These are phyloP conservation scores for Nakaseomyces uthaithaninus DNA, from an alignment of 1,139 yeast species.

Conservation along the genomic window DNA sequence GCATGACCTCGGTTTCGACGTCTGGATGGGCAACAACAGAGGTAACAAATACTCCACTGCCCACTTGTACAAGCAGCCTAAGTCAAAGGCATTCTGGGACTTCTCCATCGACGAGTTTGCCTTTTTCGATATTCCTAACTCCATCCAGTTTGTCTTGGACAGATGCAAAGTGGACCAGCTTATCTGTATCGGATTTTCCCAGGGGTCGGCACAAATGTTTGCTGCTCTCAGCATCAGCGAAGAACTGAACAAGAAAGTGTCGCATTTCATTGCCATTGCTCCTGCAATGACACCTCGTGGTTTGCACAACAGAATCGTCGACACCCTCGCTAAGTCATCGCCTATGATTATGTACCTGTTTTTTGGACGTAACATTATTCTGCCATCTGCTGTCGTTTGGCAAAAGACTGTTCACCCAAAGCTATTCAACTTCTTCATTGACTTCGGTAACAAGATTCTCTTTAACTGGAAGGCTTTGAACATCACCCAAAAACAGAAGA, in stretches of 20 bases:
- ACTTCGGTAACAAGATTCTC: slow-evolving; percentile 52
- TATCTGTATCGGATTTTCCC: slow-evolving; percentile 77
- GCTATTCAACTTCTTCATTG: slow-evolving; percentile 65
- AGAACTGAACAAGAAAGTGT: slow-evolving; percentile 58
- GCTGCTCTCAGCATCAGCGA: slow-evolving; percentile 45
- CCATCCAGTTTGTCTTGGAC: slow-evolving; percentile 53
- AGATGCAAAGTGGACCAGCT: slow-evolving; percentile 39
- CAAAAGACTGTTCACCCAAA: slow-evolving; percentile 76
- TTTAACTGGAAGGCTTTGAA: slow-evolving; percentile 74
- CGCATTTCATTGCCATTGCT: slow-evolving; percentile 69
- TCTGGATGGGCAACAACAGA: slow-evolving; percentile 87
- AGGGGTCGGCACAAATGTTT: slow-evolving; percentile 88
- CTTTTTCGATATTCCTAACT: slow-evolving; percentile 69
- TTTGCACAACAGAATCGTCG: slow-evolving; percentile 64
- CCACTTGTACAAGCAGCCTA: slow-evolving; percentile 36
- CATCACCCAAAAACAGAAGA: slow-evolving; percentile 63
- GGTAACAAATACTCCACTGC: slow-evolving; percentile 79
- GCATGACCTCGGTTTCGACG: slow-evolving; percentile 77
- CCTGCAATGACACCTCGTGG: slow-evolving; percentile 96
- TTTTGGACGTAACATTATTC: slow-evolving; percentile 64
- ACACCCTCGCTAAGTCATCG: slow-evolving; percentile 66
- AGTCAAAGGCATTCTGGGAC: slow-evolving; percentile 58
- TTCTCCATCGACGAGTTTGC: slow-evolving; percentile 84
- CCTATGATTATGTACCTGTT: slow-evolving; percentile 67
- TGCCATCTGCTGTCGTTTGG: slow-evolving; percentile 81